Base-by-base conservation (phyloP, 768 basidiomycete genomes). In the Boletus pseudo-olivaceus region DNA sequence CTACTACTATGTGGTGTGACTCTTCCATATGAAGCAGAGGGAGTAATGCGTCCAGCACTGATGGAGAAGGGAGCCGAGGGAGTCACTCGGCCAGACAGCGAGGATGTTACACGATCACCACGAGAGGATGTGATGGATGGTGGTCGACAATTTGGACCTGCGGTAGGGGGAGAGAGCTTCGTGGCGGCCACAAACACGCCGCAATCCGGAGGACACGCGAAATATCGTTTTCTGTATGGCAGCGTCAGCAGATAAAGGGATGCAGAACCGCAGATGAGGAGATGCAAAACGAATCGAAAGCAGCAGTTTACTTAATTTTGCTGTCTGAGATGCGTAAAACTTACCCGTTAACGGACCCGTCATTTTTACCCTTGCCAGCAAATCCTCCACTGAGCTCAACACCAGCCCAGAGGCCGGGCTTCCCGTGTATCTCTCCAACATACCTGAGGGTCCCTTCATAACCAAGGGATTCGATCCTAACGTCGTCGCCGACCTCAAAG, bases 321-420 rank as follows among this genome's bases (percentile, higher is more conserved):
- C 26, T 27, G 37, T 42, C 23, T 26, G 40, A 45, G 40, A 53
- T 14, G 7, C 9, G 14, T 1, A 10, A 48, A 20, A 79, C 92
- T 76, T 67, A 97, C 95, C 91, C 92, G 57, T 76, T 80, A 5
- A 96, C 94, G 42, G 83, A 82, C 33, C 96, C 96, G 62, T 98
- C 83, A 63, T 99, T 99, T 75, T 98, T 99, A 1, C 96, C 96
- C 69, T 89, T 90, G 19, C 96, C 94, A 17, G 79, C 71, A 66
- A 93, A 96, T 7, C 90, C 90, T 34, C 86, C 87, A 61, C 82
- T 76, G 20, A 99, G 77, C 71, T 98, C 92, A 20, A 99, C 91
- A 14, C 96, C 96, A 15, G 91, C 96, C 90, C 92, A 99, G 7
- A 85, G 73, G 4, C 95, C 96, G 3, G 82, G 78, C 70, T 98